phyloP scores from a whole-genome alignment of 108 stramenopile genomes.

The Skeletonema menzelii region DNA sequence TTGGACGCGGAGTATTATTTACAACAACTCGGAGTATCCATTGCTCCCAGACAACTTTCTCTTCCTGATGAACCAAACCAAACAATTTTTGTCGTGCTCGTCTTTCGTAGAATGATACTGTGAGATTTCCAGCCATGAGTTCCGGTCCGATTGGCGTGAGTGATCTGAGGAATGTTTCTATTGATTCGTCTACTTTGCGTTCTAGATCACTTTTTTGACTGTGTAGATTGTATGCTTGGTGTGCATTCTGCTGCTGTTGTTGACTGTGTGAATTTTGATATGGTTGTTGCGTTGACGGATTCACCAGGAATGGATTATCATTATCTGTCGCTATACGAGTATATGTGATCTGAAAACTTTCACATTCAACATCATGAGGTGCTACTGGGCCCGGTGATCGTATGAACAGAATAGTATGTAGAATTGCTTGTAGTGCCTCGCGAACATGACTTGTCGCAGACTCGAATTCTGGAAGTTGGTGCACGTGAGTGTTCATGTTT shows the following conservation, averaged over 20 bases:
- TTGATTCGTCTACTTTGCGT: slow-evolving; percentile 76
- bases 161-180: slow-evolving; percentile 71
- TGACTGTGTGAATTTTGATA: slow-evolving; percentile 16
- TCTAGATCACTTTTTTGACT: slow-evolving; percentile 64
- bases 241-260: slow-evolving; percentile 13
- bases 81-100: slow-evolving; percentile 76
- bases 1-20: slow-evolving; percentile 85
- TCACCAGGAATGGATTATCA: not conserved
- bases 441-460: slow-evolving; percentile 80
- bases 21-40: slow-evolving; percentile 85
- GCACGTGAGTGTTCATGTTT: slow-evolving; percentile 84
- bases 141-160: slow-evolving; percentile 83
- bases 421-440: slow-evolving; percentile 82
- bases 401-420: slow-evolving; percentile 86
- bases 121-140: slow-evolving; percentile 74
- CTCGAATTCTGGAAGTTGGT: slow-evolving; percentile 83
- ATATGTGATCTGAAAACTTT: slow-evolving; percentile 81
- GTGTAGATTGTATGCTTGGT: slow-evolving; percentile 17
- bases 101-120: slow-evolving; percentile 81
- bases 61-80: slow-evolving; percentile 83
- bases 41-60: slow-evolving; percentile 84
- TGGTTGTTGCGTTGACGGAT: not conserved
- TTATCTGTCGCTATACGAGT: slow-evolving; percentile 67
- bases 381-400: slow-evolving; percentile 83
- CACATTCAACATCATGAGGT: slow-evolving; percentile 78